phyloP scores from a whole-genome alignment of 177 flowering plant genomes.

The Tripterygium wilfordii region DNA sequence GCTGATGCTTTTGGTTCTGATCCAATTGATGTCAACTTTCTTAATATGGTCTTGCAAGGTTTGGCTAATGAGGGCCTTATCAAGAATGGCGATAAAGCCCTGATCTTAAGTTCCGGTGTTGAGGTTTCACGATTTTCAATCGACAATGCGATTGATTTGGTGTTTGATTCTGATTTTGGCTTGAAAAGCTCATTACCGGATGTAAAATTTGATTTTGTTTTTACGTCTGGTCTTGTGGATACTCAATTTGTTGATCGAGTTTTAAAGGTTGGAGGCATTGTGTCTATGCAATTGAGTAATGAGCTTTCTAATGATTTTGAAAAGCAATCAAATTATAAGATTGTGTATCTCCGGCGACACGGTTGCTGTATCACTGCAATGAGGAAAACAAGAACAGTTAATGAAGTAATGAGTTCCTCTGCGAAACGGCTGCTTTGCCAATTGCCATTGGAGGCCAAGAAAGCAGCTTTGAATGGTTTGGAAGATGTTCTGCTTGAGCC shows the following conservation, averaged over 20 bases:
- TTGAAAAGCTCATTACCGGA: not conserved
- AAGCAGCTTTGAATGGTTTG: not conserved
- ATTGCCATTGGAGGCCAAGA: not conserved
- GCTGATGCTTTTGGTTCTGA: not conserved
- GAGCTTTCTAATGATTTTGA: not conserved
- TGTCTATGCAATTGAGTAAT: not conserved
- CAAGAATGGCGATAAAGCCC: constrained; percentile 5
- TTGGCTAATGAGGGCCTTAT: constrained; percentile 1
- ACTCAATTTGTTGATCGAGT: not conserved
- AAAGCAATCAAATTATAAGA: not conserved
- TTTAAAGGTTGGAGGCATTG: constrained; percentile 1
- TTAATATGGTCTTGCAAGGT: not conserved
- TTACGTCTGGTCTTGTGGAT: not conserved
- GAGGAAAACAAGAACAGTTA: not conserved
- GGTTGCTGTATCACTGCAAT: not conserved
- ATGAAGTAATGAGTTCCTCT: not conserved
- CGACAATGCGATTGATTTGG: not conserved
- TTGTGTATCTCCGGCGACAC: not conserved
- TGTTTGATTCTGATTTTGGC: not conserved
- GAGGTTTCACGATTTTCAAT: not conserved
- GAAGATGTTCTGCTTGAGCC: constrained; percentile 4
- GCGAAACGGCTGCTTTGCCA: not conserved
- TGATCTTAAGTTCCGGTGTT: not conserved
- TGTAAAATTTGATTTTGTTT: not conserved
- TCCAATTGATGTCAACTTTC: not conserved